Conservation (phyloP, 2,329 filamentous ascomycete species). For the Dactylellina cionopaga region DNA sequence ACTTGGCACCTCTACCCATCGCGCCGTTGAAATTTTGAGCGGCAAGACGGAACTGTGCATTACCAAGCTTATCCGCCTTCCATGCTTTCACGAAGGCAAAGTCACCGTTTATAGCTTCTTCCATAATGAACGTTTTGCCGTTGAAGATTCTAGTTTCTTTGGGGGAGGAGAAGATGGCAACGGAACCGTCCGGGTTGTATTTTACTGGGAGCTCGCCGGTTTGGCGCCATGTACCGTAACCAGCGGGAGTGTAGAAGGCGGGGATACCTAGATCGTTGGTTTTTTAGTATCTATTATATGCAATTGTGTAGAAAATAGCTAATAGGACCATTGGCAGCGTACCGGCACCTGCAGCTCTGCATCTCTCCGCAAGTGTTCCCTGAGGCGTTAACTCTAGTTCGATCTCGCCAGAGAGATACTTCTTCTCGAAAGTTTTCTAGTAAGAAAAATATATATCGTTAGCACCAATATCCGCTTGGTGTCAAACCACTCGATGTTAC, state of each 20-base stretch:
- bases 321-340: not conserved
- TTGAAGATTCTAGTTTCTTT: conserved; percentile 78
- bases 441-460: too few species aligned
- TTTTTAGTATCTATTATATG: not conserved
- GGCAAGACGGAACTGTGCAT: conserved; percentile 81
- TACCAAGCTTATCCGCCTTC: conserved; percentile 79
- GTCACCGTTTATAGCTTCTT: conserved; percentile 78
- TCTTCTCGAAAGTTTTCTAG: conserved; percentile 74
- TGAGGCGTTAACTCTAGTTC: conserved; percentile 80
- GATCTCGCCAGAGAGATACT: conserved; percentile 78
- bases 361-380: conserved; percentile 76
- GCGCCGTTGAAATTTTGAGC: conserved; percentile 78
- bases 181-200: conserved; percentile 69
- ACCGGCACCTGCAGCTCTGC: conserved; percentile 75
- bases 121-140: conserved; percentile 78
- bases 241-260: conserved; percentile 82
- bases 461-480: too few species aligned
- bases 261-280: conserved; percentile 73
- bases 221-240: conserved; percentile 74
- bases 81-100: conserved; percentile 80
- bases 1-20: conserved; percentile 81
- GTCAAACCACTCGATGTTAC: not conserved
- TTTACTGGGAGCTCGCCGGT: conserved; percentile 74
- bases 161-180: conserved; percentile 72
- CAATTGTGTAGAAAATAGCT: not conserved